phyloP scores from a whole-genome alignment of 306 rosid genomes.

The Cercis canadensis region DNA sequence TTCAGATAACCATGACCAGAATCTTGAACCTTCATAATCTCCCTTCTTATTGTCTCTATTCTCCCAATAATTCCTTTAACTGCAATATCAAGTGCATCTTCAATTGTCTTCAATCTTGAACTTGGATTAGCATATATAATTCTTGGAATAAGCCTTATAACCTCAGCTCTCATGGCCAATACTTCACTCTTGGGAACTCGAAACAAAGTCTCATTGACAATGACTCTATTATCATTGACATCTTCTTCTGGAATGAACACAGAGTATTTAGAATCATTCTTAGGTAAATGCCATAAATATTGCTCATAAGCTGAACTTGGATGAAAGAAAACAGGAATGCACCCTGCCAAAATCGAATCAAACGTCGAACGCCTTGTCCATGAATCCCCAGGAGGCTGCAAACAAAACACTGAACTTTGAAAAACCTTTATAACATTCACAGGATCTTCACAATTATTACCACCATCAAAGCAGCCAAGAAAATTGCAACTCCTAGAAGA shows the following conservation, averaged over 20 bases:
- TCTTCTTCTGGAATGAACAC: slow-evolving; percentile 41
- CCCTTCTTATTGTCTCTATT: slow-evolving; percentile 40
- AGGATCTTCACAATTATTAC: slow-evolving; percentile 41
- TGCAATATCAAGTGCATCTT: slow-evolving; percentile 68
- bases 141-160: slow-evolving; percentile 56
- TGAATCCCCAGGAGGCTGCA: slow-evolving; percentile 69
- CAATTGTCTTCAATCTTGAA: slow-evolving; percentile 36
- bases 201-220: slow-evolving; percentile 45
- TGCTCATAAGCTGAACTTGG: slow-evolving; percentile 59
- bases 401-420: slow-evolving; percentile 55
- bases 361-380: slow-evolving; percentile 60
- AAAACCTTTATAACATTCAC: slow-evolving; percentile 41
- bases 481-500: slow-evolving; percentile 45
- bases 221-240: slow-evolving; percentile 34
- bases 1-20: background rate
- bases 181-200: slow-evolving; percentile 37
- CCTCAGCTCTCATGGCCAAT: slow-evolving; percentile 49
- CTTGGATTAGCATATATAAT: slow-evolving; percentile 52
- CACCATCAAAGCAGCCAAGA: slow-evolving; percentile 33
- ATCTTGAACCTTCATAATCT: slow-evolving; percentile 6
- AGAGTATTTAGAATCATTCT: slow-evolving; percentile 42
- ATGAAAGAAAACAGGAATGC: slow-evolving; percentile 67
- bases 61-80: slow-evolving; percentile 56
- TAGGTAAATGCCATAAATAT: slow-evolving; percentile 64
- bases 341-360: slow-evolving; percentile 64